Percentiles rank a stretch among this genome's conserved stretches.
Conservation (phyloP, 306 rosid genomes). For the Cicer bijugum region DNA sequence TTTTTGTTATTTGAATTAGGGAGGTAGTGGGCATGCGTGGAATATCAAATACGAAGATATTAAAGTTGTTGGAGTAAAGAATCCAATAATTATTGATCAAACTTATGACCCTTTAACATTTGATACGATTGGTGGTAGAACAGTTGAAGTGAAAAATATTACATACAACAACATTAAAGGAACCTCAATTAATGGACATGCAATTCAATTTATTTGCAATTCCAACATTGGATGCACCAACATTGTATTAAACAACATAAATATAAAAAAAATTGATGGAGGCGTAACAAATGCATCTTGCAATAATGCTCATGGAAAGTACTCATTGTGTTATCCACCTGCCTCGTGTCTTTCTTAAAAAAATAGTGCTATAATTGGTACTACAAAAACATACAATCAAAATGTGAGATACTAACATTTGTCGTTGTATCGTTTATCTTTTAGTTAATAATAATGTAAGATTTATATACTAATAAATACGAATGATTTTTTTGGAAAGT, state of each 20-base stretch:
- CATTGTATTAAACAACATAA: constrained; percentile 35
- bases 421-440: no score
- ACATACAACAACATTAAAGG: constrained; percentile 47
- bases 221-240: constrained; percentile 37
- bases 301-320: constrained; percentile 40
- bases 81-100: not conserved
- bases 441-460: no score
- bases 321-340: constrained; percentile 5
- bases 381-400: no score
- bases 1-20: constrained; percentile 30
- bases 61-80: not conserved
- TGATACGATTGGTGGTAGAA: not conserved
- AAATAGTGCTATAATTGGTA: no score
- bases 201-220: constrained; percentile 44
- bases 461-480: no score
- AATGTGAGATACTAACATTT: no score
- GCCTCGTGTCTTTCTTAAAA: constrained; percentile 41
- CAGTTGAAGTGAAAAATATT: not conserved
- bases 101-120: no score
- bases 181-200: constrained; percentile 31
- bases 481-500: no score
- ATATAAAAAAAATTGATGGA: constrained; percentile 24
- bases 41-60: constrained; percentile 57
- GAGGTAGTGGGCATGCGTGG: constrained; percentile 59
- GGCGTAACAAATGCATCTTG: constrained; percentile 32